Evolutionary conservation across 495 filamentous ascomycete species (phyloP).

Genomic region (Ramalina intermedia): DNA sequence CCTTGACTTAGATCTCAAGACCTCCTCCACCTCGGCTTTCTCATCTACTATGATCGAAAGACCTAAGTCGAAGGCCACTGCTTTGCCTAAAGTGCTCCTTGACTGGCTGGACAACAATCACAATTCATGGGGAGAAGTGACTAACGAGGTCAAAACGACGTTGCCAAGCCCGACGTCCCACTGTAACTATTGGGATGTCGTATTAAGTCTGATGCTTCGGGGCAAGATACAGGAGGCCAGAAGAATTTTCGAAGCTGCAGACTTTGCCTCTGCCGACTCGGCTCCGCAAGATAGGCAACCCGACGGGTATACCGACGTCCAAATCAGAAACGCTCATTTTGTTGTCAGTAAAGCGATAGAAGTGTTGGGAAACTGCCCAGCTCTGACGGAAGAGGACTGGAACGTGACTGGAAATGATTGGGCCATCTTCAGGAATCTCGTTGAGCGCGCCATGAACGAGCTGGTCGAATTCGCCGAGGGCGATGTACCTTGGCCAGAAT

Average conservation of each 20-base stretch:
- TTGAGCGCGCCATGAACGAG: constrained; percentile 47
- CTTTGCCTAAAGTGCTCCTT: constrained; percentile 59
- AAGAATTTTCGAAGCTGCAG: constrained; percentile 49
- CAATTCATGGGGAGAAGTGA: constrained; percentile 42
- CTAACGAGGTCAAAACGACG: constrained; percentile 42
- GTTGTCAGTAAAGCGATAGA: constrained; percentile 50
- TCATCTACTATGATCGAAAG: constrained; percentile 8
- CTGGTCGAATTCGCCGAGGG: constrained; percentile 65
- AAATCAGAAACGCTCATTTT: constrained; percentile 55
- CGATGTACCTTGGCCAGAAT: constrained; percentile 32
- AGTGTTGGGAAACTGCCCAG: constrained; percentile 58
- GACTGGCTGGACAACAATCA: constrained; percentile 65
- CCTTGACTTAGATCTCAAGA: constrained; percentile 7
- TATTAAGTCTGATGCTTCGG: constrained; percentile 52
- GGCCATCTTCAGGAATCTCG: constrained; percentile 58
- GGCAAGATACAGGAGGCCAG: constrained; percentile 52
- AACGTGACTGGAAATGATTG: constrained; percentile 62
- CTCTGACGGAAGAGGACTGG: constrained; percentile 49
- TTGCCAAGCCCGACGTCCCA: constrained; percentile 60
- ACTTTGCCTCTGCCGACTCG: constrained; percentile 56
- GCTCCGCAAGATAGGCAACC: constrained; percentile 42
- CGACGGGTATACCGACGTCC: constrained; percentile 51
- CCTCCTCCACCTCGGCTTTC: constrained; percentile 8
- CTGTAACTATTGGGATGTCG: constrained; percentile 62
- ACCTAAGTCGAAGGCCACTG: constrained; percentile 17